Evolutionary conservation across 805 yeast species (phyloP), one percentile per base, ranked within the genome.

Genomic region (Candida pini): DNA sequence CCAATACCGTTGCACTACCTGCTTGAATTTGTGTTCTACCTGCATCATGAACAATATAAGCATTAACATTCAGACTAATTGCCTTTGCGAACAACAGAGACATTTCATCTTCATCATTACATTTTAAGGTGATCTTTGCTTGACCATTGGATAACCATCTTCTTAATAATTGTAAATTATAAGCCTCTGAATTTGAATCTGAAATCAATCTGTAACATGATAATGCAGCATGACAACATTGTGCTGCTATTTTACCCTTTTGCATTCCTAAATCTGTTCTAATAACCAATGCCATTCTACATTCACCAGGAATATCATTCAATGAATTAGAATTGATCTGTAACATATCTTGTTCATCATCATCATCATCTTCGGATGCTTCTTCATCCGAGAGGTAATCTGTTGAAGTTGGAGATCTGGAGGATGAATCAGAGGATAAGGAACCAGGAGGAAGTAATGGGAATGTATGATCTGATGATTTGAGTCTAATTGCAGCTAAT

Each of bases 1-100:
- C 98, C n/a, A 92, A 62, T 2, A 92, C 97, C 0, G 98, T 92
- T 2, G 95, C 94, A 39, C 92, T 80, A 1, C 97, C 97, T 5
- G 96, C 83, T n/a, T 86, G 95, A 33, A 92, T 77, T 57, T 92
- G 97, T 1, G 98, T 90, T 49, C 97, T 73, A 3, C 98, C 98
- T 18, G 98, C 98, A 62, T 92, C 99, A 48, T 83, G 94, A 25
- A 92, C 87, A 5, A 86, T 73, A 44, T 78, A 73, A 2, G 90
- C 76, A 49, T 87, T 83, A 13, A 92, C 72, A 6, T 89, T 89
- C 36, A 84, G 51, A 3, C 87, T 76, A 24, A 84, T 71, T 2
- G 97, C 97, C 49, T 73, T 75, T 4, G 94, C 90, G 58, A 76
- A 85, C 19, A 92, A 61, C 29, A 77, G 60, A 49, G 83, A 87